Evolutionary conservation across 2,329 filamentous ascomycete species (phyloP).

Genomic region (Alternaria infectoria): DNA sequence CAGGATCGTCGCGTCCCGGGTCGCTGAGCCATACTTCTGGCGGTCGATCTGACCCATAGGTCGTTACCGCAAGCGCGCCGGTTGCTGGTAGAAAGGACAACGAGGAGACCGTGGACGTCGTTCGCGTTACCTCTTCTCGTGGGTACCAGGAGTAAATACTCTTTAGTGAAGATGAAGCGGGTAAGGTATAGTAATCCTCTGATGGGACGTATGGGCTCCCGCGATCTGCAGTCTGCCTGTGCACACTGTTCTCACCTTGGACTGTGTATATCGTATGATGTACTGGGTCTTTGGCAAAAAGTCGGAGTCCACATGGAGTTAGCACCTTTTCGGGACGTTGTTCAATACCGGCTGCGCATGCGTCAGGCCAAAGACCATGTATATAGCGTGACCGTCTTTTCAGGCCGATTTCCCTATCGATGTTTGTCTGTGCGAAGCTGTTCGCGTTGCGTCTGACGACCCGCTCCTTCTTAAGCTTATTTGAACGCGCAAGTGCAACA

Average conservation of each 20-base stretch:
- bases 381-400: conserved; percentile 24
- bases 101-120: conserved; percentile 40
- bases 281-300: conserved; percentile 37
- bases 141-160: conserved; percentile 23
- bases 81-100: conserved; percentile 35
- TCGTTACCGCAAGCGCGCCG: conserved; percentile 38
- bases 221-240: conserved; percentile 14
- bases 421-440: conserved; percentile 23
- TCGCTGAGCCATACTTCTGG: conserved; percentile 37
- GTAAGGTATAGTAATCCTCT: not conserved
- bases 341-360: conserved; percentile 27
- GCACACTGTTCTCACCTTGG: conserved; percentile 31
- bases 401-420: conserved; percentile 38
- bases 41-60: conserved; percentile 34
- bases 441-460: conserved; percentile 26
- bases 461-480: conserved; percentile 31
- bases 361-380: conserved; percentile 33
- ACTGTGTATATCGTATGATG: conserved; percentile 33
- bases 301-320: conserved; percentile 11
- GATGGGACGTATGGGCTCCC: not conserved
- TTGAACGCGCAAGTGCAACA: conserved; percentile 5
- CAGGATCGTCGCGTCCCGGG: conserved; percentile 30
- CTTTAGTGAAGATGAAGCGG: not conserved
- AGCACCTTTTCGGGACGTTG: conserved; percentile 13
- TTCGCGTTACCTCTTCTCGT: conserved; percentile 29